phyloP scores from a whole-genome alignment of 371 early-diverging fungal species.

The Dichotomocladium elegans region DNA sequence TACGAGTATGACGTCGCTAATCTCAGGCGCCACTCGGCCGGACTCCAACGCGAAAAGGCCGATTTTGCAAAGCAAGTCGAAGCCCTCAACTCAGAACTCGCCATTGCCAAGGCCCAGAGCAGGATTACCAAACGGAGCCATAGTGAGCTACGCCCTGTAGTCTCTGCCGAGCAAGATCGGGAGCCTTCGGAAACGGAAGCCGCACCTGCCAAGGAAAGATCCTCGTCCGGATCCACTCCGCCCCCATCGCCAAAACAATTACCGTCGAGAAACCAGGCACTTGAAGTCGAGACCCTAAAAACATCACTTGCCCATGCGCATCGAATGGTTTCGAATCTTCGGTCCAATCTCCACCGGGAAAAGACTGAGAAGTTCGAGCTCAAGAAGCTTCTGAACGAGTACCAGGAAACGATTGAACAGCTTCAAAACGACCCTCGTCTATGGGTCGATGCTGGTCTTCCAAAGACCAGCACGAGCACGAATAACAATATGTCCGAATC shows the following conservation, averaged over 20 bases:
- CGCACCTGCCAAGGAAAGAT: slow-evolving; percentile 5
- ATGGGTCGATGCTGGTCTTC: slow-evolving; percentile 34
- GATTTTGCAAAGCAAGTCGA: slow-evolving; percentile 57
- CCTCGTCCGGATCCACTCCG: slow-evolving; percentile 11
- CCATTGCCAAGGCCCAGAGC: slow-evolving; percentile 41
- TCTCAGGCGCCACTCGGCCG: slow-evolving; percentile 56
- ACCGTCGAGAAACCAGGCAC: slow-evolving; percentile 25
- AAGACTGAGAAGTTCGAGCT: slow-evolving; percentile 62
- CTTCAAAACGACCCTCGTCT: slow-evolving; percentile 53
- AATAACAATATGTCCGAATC: background rate
- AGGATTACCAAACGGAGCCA: slow-evolving; percentile 33
- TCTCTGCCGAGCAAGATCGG: slow-evolving; percentile 20
- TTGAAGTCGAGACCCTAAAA: slow-evolving; percentile 45
- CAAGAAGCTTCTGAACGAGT: slow-evolving; percentile 57
- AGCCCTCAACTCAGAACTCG: slow-evolving; percentile 57
- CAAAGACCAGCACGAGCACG: slow-evolving; percentile 6
- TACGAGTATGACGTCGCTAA: slow-evolving; percentile 65
- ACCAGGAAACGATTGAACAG: slow-evolving; percentile 59
- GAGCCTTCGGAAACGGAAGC: slow-evolving; percentile 24
- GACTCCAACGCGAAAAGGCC: slow-evolving; percentile 65
- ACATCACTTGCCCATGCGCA: slow-evolving; percentile 44
- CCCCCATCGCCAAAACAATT: slow-evolving; percentile 25
- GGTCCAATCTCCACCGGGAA: slow-evolving; percentile 44
- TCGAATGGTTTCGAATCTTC: slow-evolving; percentile 41
- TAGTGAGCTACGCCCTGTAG: slow-evolving; percentile 27